Conservation (phyloP, 169 alveolate species). For the Ichthyophthirius multifiliis region DNA sequence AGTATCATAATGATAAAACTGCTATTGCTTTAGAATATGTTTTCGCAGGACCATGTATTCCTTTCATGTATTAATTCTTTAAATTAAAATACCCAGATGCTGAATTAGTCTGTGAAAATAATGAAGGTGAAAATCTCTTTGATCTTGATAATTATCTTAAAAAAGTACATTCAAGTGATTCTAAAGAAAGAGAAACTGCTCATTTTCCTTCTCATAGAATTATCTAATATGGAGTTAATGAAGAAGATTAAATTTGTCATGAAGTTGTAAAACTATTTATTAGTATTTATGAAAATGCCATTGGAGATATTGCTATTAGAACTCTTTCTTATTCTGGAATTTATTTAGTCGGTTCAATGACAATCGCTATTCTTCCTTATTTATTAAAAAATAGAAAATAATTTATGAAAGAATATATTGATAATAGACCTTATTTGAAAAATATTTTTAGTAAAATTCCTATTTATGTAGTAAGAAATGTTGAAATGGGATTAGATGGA, state of each 20-base stretch:
- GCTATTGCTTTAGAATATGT: constrained; percentile 7
- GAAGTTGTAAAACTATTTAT: constrained; percentile 3
- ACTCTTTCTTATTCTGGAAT: not conserved
- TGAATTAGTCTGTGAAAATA: not conserved
- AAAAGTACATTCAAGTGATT: not conserved
- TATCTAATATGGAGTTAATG: not conserved
- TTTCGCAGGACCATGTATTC: constrained; percentile 8
- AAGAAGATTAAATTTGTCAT: not conserved
- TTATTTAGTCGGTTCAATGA: constrained; percentile 4
- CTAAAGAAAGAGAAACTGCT: not conserved
- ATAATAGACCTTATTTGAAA: not conserved
- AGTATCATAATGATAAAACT: not conserved
- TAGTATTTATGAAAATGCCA: not conserved
- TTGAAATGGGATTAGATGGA: constrained; percentile 8
- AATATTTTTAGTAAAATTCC: constrained; percentile 6
- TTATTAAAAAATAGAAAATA: not conserved
- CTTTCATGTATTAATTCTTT: constrained; percentile 10
- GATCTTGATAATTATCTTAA: not conserved
- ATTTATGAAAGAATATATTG: constrained; percentile 4
- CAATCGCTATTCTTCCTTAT: not conserved
- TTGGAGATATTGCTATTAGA: constrained; percentile 18
- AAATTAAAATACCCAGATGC: not conserved
- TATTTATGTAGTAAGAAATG: constrained; percentile 1
- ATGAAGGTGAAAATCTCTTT: not conserved
- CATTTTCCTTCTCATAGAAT: not conserved